A percentile compares a stretch with the other conserved stretches of the same genome.
These are phyloP conservation scores for Claviceps quebecensis DNA, from an alignment of 2,329 filamentous ascomycete genomes.

Conservation along the genomic window DNA sequence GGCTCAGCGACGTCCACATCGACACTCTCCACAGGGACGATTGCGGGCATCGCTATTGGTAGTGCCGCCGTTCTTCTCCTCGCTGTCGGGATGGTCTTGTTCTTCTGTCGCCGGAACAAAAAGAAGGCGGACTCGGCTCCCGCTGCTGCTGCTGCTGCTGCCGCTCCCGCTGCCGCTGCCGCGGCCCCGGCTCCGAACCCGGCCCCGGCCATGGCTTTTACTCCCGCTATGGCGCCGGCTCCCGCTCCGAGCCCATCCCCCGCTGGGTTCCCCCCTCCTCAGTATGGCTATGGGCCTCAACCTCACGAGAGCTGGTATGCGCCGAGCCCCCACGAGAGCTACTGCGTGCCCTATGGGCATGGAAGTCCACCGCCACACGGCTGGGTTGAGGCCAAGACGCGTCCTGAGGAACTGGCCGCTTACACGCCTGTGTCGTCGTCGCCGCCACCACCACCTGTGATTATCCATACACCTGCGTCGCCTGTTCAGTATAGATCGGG, in stretches of 20 bases:
- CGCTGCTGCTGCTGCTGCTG: neutral
- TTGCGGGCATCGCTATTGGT: slow-evolving; percentile 15
- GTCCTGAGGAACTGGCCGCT: slow-evolving; percentile 5
- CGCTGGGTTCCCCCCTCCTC: slow-evolving; percentile 2
- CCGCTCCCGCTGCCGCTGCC: neutral
- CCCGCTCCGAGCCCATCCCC: neutral
- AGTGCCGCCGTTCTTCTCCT: slow-evolving; percentile 11
- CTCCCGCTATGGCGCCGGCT: neutral
- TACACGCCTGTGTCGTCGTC: neutral
- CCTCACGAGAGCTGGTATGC: slow-evolving; percentile 4
- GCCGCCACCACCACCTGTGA: neutral
- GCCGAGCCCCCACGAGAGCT: slow-evolving; percentile 4
- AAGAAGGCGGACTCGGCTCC: slow-evolving; percentile 2
- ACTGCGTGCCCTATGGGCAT: neutral
- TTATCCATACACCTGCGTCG: neutral
- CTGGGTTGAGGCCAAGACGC: slow-evolving; percentile 1
- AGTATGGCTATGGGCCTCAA: slow-evolving; percentile 4
- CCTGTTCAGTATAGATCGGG: neutral
- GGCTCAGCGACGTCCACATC: neutral
- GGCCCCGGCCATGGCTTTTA: neutral
- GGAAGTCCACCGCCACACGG: slow-evolving; percentile 1
- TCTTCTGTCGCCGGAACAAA: slow-evolving; percentile 7
- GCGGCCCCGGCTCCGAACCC: neutral
- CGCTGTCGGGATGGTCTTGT: slow-evolving; percentile 7
- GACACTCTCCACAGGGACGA: slow-evolving; percentile 8